Conservation (phyloP, 1,284 basidiomycete genomes). For the Grifola frondosa region DNA sequence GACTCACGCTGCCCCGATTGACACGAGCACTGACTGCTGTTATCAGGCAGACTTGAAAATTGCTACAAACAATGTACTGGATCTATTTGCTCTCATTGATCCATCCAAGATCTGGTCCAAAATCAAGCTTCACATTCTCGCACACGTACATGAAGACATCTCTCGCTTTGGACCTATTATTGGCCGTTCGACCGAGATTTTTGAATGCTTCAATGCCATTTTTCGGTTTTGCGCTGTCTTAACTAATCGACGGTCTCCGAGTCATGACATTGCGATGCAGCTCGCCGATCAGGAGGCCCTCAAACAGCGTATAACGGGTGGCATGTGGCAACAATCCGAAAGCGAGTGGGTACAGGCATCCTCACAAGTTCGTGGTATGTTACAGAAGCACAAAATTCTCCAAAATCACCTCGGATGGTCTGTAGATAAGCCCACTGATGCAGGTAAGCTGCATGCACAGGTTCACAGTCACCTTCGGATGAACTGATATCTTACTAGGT, state of each 20-base stretch:
- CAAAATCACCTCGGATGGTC: background rate
- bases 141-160: conserved; percentile 32
- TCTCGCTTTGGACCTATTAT: conserved; percentile 34
- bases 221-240: conserved; percentile 36
- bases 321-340: conserved; percentile 25
- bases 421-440: background rate
- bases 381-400: background rate
- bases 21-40: background rate
- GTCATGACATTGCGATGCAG: conserved; percentile 34
- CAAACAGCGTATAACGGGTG: conserved; percentile 35
- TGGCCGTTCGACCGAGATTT: conserved; percentile 34
- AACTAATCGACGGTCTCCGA: conserved; percentile 37
- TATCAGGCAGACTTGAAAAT: conserved; percentile 29
- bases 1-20: background rate
- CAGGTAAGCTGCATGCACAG: too few relatives aligned
- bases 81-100: conserved; percentile 29
- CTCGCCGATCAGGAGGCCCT: conserved; percentile 33
- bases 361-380: background rate
- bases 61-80: conserved; percentile 32
- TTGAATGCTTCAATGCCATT: conserved; percentile 38
- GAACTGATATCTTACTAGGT: too few relatives aligned
- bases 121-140: conserved; percentile 36
- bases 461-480: too few relatives aligned
- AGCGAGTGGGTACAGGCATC: too few relatives aligned
- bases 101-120: conserved; percentile 31